A percentile compares a stretch with the other conserved stretches of the same genome.
These are phyloP conservation scores for Penicillium ochrochloron DNA, from an alignment of 495 filamentous ascomycete genomes.

Conservation along the genomic window DNA sequence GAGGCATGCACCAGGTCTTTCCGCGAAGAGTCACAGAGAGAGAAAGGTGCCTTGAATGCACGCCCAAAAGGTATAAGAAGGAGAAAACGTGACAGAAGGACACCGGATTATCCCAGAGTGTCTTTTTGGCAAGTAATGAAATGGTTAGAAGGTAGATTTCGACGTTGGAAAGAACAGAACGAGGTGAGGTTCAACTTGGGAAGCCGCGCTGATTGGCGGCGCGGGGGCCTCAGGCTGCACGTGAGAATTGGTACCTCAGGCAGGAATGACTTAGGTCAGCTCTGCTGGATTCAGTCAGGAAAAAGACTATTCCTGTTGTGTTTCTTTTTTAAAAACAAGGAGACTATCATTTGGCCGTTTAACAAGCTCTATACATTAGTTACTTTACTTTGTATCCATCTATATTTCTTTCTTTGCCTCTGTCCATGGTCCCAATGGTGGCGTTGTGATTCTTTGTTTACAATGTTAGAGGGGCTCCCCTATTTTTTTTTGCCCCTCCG, in stretches of 20 bases:
- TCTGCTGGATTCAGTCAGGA: not conserved
- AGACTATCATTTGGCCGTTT: not conserved
- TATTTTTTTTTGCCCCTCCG: conserved; percentile 18
- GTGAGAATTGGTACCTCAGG: conserved; percentile 4
- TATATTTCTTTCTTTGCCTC: not conserved
- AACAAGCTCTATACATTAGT: not conserved
- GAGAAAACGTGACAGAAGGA: conserved; percentile 2
- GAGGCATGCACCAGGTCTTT: conserved; percentile 46
- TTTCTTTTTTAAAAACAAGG: not conserved
- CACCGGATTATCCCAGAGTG: conserved; percentile 2
- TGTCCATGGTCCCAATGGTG: not conserved
- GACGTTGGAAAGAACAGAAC: conserved; percentile 20
- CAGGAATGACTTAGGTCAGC: not conserved
- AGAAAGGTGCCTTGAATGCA: conserved; percentile 38
- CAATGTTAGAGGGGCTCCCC: conserved; percentile 11
- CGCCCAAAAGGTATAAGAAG: conserved; percentile 13
- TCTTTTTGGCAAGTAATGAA: conserved; percentile 10
- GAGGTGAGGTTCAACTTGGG: conserved; percentile 29
- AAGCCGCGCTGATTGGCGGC: conserved; percentile 24
- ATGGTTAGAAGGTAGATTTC: conserved; percentile 23
- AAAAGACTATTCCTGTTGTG: not conserved
- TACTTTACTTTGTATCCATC: not conserved
- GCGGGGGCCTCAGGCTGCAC: conserved; percentile 17
- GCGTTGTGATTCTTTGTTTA: not conserved
- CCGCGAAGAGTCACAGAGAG: conserved; percentile 35